These are phyloP conservation scores for Skeletonema marinoi DNA, from an alignment of 108 stramenopile genomes.

Conservation along the genomic window DNA sequence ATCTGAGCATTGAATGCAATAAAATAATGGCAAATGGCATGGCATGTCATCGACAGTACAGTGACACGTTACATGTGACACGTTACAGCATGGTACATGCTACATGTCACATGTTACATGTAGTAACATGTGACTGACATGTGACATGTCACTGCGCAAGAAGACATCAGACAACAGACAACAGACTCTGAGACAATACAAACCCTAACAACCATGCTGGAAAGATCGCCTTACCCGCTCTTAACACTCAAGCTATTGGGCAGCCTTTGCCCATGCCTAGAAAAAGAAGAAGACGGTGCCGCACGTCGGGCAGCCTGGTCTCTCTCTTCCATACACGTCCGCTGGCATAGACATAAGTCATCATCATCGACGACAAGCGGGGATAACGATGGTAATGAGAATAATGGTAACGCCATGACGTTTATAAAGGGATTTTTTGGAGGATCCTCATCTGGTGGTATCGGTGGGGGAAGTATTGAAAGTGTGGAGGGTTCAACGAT, in stretches of 20 bases:
- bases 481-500: constrained; percentile 11
- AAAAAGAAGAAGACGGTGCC: constrained; percentile 63
- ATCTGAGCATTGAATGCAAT: no score
- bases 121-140: no score
- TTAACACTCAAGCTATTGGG: constrained; percentile 47
- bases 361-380: neutral
- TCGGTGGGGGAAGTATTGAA: constrained; percentile 6
- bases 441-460: neutral
- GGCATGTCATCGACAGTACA: no score
- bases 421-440: constrained; percentile 58
- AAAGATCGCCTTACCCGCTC: constrained; percentile 30
- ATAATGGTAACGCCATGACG: constrained; percentile 1
- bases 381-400: neutral
- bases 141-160: no score
- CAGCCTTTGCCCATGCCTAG: constrained; percentile 67
- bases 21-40: no score
- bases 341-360: constrained; percentile 49
- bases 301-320: constrained; percentile 59
- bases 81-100: no score
- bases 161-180: no score
- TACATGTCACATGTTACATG: no score
- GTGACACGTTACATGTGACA: no score
- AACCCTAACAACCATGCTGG: no score
- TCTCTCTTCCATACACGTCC: constrained; percentile 49
- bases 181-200: no score